These are phyloP conservation scores for Paecilomyces formosus DNA, from an alignment of 2,329 filamentous ascomycete genomes.

Conservation along the genomic window DNA sequence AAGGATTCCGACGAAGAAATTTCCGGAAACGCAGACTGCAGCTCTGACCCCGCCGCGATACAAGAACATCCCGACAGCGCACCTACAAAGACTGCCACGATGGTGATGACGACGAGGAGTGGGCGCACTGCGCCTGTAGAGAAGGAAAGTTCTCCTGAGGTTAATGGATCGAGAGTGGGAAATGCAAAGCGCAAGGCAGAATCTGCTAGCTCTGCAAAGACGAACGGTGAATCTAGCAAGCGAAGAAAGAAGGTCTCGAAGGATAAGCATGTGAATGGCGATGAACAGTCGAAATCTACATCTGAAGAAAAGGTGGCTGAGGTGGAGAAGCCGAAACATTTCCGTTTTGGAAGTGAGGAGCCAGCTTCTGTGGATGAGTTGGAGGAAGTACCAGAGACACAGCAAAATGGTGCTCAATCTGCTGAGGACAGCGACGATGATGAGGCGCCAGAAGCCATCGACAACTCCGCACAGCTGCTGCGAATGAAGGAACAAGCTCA, in stretches of 20 bases:
- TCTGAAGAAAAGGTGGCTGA: neutral
- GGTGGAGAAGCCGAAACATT: conserved; percentile 19
- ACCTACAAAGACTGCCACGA: conserved; percentile 16
- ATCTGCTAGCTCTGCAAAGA: conserved; percentile 11
- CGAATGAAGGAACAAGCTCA: conserved; percentile 32
- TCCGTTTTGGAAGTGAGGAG: conserved; percentile 37
- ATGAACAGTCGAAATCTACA: conserved; percentile 3
- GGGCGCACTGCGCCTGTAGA: conserved; percentile 14
- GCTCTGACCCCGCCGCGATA: conserved; percentile 6
- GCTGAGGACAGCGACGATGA: conserved; percentile 28
- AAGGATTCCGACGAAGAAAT: conserved; percentile 17
- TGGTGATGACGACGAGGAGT: conserved; percentile 28
- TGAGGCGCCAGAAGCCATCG: conserved; percentile 35
- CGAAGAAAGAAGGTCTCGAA: conserved; percentile 22
- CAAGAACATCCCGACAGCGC: conserved; percentile 5
- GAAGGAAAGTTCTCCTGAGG: conserved; percentile 6
- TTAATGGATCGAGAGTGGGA: conserved; percentile 8
- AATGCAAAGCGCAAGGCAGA: conserved; percentile 28
- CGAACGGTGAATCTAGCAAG: conserved; percentile 22
- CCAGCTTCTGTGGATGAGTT: conserved; percentile 16
- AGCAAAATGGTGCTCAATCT: conserved; percentile 9
- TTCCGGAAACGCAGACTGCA: conserved; percentile 2
- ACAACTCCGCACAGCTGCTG: conserved; percentile 31
- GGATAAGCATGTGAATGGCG: conserved; percentile 10
- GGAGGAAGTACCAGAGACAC: conserved; percentile 13